Conservation (phyloP, 2,329 filamentous ascomycete genomes). For the Thyridium curvatum region DNA sequence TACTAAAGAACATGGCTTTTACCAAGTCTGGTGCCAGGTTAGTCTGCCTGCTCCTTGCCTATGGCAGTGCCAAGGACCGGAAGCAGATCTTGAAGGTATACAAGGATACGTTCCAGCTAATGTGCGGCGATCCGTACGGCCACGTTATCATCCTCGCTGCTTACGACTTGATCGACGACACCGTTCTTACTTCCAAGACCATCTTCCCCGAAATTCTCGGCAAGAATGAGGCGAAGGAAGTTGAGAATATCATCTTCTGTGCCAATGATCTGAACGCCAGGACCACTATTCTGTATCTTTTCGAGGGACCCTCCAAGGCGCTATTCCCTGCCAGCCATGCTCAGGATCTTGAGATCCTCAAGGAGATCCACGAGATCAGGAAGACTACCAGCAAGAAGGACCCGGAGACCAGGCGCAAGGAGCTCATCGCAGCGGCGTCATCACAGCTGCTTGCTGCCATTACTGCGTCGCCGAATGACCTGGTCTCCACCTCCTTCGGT, state of each 20-base stretch:
- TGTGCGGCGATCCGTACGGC: constrained; percentile 74
- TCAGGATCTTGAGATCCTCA: constrained; percentile 63
- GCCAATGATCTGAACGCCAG: constrained; percentile 61
- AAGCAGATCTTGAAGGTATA: constrained; percentile 80
- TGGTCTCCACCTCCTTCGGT: constrained; percentile 73
- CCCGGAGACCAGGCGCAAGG: constrained; percentile 64
- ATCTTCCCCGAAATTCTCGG: constrained; percentile 83
- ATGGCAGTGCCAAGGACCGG: constrained; percentile 86
- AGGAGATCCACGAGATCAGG: constrained; percentile 73
- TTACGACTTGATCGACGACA: constrained; percentile 91
- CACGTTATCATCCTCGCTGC: constrained; percentile 79
- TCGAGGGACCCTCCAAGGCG: constrained; percentile 59
- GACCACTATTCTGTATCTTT: constrained; percentile 71
- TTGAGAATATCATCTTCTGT: constrained; percentile 57
- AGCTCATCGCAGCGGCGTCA: constrained; percentile 69
- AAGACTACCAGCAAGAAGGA: constrained; percentile 91
- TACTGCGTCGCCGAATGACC: constrained; percentile 56
- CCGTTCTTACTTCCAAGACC: constrained; percentile 76
- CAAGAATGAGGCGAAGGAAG: constrained; percentile 56
- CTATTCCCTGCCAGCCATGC: constrained; percentile 57
- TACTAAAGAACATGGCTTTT: constrained; percentile 94
- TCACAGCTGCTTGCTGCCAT: constrained; percentile 71
- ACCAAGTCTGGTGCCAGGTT: constrained; percentile 82
- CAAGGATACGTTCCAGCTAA: constrained; percentile 80
- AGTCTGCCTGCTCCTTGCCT: constrained; percentile 73